These are phyloP conservation scores for Planoprotostelium fungivorum DNA, from an alignment of 78 protist genomes.

Conservation along the genomic window DNA sequence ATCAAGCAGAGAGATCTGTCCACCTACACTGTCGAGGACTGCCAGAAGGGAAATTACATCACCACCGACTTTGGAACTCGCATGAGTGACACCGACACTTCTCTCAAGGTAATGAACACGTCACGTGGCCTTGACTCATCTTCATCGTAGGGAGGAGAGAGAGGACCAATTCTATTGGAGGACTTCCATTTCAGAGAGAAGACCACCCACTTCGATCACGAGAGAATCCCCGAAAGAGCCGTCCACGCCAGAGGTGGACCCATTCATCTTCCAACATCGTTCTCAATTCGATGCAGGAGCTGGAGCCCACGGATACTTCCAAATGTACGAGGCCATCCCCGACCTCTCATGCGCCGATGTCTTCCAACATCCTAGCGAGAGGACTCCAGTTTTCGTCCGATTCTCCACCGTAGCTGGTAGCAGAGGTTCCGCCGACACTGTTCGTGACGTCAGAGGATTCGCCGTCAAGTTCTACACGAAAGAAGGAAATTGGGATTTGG, in stretches of 20 bases:
- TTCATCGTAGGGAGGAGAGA: conserved; percentile 5
- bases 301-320: conserved; percentile 36
- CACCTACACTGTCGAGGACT: neutral
- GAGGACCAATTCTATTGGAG: conserved; percentile 27
- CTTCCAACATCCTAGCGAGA: neutral
- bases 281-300: neutral
- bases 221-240: conserved; percentile 36
- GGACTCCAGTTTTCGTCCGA: conserved; percentile 37
- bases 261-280: neutral
- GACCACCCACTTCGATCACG: conserved; percentile 32
- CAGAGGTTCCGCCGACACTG: conserved; percentile 59
- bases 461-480: conserved; percentile 71
- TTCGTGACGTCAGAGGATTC: conserved; percentile 54
- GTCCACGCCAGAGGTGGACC: conserved; percentile 33
- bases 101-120: conserved; percentile 5
- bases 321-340: neutral
- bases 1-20: neutral
- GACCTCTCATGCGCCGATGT: conserved; percentile 11
- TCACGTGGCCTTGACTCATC: too few relatives aligned
- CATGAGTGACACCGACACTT: conserved; percentile 8
- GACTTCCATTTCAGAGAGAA: conserved; percentile 26
- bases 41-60: neutral
- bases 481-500: conserved; percentile 55
- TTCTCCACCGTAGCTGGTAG: conserved; percentile 51
- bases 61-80: neutral